Evolutionary conservation across 306 rosid genomes (phyloP).

Genomic region (Prunus salicina): DNA sequence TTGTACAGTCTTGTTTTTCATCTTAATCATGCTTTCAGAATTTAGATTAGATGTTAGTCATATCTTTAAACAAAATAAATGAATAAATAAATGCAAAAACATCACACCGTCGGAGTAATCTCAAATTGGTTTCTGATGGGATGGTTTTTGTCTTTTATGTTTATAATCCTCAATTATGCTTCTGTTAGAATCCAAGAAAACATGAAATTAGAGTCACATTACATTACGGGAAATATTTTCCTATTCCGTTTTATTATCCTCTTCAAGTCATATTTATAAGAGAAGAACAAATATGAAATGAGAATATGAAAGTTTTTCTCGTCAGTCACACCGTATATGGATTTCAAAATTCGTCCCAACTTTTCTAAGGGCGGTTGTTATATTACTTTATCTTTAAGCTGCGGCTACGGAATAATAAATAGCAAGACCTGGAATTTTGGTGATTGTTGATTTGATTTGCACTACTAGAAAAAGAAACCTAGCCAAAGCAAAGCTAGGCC

Average conservation of each 20-base stretch:
- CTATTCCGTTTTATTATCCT: no score
- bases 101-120: neutral
- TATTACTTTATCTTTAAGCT: no score
- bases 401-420: no score
- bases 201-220: neutral
- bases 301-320: no score
- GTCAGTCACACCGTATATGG: fast-evolving
- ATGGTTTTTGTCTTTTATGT: slow-evolving; percentile 12
- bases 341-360: no score
- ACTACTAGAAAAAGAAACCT: neutral
- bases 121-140: slow-evolving; percentile 4
- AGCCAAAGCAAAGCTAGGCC: slow-evolving; percentile 11
- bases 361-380: no score
- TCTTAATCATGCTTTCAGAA: neutral
- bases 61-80: neutral
- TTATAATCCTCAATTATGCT: slow-evolving; percentile 21
- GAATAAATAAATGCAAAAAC: neutral
- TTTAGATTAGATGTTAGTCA: neutral
- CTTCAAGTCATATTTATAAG: no score
- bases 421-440: neutral
- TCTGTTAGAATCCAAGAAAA: neutral
- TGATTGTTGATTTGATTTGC: no score
- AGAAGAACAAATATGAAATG: no score
- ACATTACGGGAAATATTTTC: no score
- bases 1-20: neutral